A percentile compares a stretch with the other conserved stretches of the same genome.
Evolutionary conservation across 78 protist genomes (phyloP).

Genomic region (Polysphondylium violaceum): DNA sequence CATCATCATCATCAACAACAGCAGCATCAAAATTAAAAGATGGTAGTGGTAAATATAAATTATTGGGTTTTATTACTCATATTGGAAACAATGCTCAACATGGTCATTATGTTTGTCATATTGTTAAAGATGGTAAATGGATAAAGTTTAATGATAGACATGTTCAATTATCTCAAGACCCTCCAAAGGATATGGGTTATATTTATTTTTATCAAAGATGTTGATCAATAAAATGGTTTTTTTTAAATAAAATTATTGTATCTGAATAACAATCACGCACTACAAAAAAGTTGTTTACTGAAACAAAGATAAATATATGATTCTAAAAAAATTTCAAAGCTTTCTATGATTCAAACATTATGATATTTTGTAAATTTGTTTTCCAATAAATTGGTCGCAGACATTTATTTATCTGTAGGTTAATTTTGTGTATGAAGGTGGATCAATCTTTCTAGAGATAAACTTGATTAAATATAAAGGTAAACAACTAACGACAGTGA

Average conservation of each 20-base stretch:
- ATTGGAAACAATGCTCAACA: constrained; percentile 87
- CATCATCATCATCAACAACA: background rate
- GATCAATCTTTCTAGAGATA: constrained; percentile 75
- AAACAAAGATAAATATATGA: background rate
- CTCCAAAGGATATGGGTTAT: constrained; percentile 94
- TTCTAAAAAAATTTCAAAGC: background rate
- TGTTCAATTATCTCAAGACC: constrained; percentile 91
- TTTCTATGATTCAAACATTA: background rate
- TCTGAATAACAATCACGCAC: background rate
- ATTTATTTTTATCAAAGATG: constrained; percentile 89
- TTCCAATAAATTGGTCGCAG: too few species aligned
- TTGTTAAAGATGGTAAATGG: constrained; percentile 90
- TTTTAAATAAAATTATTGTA: background rate
- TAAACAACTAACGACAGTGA: constrained; percentile 83
- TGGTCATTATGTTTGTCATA: constrained; percentile 97
- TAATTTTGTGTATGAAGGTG: constrained; percentile 82
- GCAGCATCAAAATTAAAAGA: constrained; percentile 14
- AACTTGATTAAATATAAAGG: constrained; percentile 80
- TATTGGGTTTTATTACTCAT: constrained; percentile 92
- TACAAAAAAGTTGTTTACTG: background rate
- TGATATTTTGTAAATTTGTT: background rate
- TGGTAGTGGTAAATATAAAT: constrained; percentile 81
- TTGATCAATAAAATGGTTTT: background rate
- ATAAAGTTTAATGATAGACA: constrained; percentile 93
- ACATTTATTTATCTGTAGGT: background rate